Evolutionary conservation across 306 rosid species (phyloP).

Genomic region (Malus domestica): ASM211411v1 NC_041789.1:13747501-13748000

Average conservation of each 20-base stretch:
- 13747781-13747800: background rate
- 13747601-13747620: background rate
- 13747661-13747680: background rate
- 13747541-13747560: background rate
- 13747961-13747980: slow-evolving; percentile 17
- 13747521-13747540: background rate
- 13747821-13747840: background rate
- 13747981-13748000: slow-evolving; percentile 24
- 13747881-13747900: slow-evolving; percentile 1
- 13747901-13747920: slow-evolving; percentile 31
- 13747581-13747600: background rate
- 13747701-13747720: no score
- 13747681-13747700: no score
- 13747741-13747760: no score
- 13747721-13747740: background rate
- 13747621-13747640: background rate
- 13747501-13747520: background rate
- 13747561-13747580: background rate
- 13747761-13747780: slow-evolving; percentile 3
- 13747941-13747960: slow-evolving; percentile 31
- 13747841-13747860: background rate
- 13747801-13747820: slow-evolving; percentile 23
- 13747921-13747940: slow-evolving; percentile 36
- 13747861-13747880: background rate
- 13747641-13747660: background rate